Evolutionary conservation across 106 monocot genomes (phyloP), one percentile per base, ranked within the genome.

Genomic region (Acanthochlamys bracteata): DNA sequence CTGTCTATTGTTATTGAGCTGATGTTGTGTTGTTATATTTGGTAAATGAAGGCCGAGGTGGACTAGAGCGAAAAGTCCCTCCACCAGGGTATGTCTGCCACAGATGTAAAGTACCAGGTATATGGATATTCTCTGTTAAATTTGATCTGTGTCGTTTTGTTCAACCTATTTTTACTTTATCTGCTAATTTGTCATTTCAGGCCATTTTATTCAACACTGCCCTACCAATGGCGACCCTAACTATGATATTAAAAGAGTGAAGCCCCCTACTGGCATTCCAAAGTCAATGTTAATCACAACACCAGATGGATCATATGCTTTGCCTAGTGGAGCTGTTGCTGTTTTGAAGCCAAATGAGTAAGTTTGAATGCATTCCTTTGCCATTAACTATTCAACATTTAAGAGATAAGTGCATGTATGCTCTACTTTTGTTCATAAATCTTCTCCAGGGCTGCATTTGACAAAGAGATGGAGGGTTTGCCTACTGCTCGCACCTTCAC

Each of bases 291-390:
- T 96, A 33, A 88, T 96, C 82, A 72, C 84, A 24, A 88, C 87
- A 63, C 84, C 90, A 46, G 96, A 96, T 83, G 96, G 96, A 40
- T 88, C 96, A 52, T 96, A 96, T 81, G 79, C 85, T 60, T 73
- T 96, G 66, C 91, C 96, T 47, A 83, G 91, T 73, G 96, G 96
- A 27, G 90, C 85, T 11, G 96, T 88, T 78, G 96, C 96, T 70
- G 91, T 96, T 43, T 69, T 96, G 42, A 87, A 73, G 72, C 96
- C 96, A 52, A 96, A 96, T 55, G 96, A 96, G 96, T 96, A 80
- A 80, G 82, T 42, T 52, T 57, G 17, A 9, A 12, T 49, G 12
- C 10, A 49, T 2, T 33, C 1, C 33, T 6, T 33, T 33, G 6
- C 33, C 33, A 33, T 33, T 6, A 33, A 33, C 4, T 33, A 33